Evolutionary conservation across 2,329 filamentous ascomycete genomes (phyloP), one percentile per base, ranked within the genome.

Genomic region (Ceratocystis destructans): DNA sequence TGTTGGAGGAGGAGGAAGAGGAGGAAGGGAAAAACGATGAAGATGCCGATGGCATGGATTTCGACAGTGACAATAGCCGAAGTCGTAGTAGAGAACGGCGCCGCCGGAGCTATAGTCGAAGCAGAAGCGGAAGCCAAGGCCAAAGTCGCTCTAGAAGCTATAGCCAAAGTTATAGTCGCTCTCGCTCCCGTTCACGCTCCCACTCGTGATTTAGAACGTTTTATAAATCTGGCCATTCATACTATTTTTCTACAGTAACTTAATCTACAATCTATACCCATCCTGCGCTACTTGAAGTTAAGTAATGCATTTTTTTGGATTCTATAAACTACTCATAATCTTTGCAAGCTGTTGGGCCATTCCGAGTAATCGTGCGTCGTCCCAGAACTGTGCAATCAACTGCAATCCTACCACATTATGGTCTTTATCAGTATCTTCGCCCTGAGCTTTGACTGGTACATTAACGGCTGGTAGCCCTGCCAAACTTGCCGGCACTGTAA

Each of bases 401-500:
- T 94, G 89, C 72, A 94, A 78, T 0, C 89, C 89, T 15, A 75
- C 73, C 1, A 74, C 74, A 57, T 74, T 71, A 71, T 1, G 10
- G 12, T 10, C 74, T 72, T 22, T 2, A 5, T 70, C 10, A 41
- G 37, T 15, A 3, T 12, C 37, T 41, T 41, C 71, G 5, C 59
- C 66, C 6, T 70, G 69, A 1, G 71, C 68, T 22, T 69, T 70
- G 69, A 73, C 68, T 0, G 94, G 93, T 10, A 99, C 80, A 70
- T 88, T 96, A 63, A 96, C 83, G 10, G 92, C 89, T 2, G 94
- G 94, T 66, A 99, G 77, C 0, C 94, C 94, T 0, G 93, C 94
- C 70, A 99, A 78, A 76, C 91, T 96, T 1, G 93, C 91, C 1
- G 94, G 94, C 1, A 99, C 93, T 0, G 94, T 97, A 71, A 97